Conservation (phyloP, 176 grass and related monocot genomes). For the Eragrostis nindensis region DNA sequence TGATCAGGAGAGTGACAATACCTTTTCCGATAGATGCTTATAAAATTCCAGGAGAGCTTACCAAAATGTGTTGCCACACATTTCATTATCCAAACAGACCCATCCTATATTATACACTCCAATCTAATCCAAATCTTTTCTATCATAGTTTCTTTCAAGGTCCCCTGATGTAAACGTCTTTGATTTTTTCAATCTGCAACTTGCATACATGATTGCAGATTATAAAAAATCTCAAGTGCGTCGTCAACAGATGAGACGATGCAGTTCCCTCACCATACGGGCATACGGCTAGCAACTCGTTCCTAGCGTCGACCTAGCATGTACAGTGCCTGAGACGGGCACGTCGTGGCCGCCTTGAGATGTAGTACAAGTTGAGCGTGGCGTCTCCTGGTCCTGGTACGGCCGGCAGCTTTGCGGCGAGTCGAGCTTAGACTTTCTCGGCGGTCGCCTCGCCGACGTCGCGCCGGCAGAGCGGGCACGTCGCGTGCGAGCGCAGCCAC, state of each 20-base stretch:
- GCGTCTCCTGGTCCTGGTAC: neutral
- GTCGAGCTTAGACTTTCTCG: constrained; percentile 4
- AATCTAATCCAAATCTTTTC: constrained; percentile 40
- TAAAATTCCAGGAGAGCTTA: neutral
- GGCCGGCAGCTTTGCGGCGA: neutral
- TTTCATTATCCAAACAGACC: constrained; percentile 13
- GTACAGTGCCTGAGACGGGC: neutral
- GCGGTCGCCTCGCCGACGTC: constrained; percentile 13
- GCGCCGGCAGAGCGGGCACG: constrained; percentile 65
- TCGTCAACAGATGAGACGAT: neutral
- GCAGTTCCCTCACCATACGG: too few species aligned
- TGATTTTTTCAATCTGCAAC: neutral
- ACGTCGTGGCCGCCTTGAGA: too few species aligned
- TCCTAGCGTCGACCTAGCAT: neutral
- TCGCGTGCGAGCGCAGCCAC: constrained; percentile 58
- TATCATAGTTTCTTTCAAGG: neutral
- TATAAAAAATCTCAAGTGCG: neutral
- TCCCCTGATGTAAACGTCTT: neutral
- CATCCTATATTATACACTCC: neutral
- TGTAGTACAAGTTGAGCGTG: neutral
- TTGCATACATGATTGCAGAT: constrained; percentile 23
- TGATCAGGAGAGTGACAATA: neutral
- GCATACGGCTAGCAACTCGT: neutral
- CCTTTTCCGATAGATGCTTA: neutral
- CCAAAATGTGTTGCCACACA: neutral